phyloP scores from a whole-genome alignment of 495 filamentous ascomycete species.

The Penicillium antarcticum region DNA sequence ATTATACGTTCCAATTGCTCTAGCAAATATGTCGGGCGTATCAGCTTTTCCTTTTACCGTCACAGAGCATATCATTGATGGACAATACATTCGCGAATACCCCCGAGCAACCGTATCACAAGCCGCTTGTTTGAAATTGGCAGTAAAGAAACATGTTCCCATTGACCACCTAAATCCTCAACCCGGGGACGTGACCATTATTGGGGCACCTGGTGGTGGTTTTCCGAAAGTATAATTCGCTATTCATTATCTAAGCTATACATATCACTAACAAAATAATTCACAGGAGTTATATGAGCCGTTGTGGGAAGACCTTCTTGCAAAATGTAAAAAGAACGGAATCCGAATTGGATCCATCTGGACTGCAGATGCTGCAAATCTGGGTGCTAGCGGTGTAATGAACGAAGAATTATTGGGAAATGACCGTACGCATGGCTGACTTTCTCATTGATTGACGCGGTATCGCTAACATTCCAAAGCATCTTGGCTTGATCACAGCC shows the following conservation, averaged over 20 bases:
- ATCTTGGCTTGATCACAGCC: slow-evolving; percentile 69
- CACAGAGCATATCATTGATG: slow-evolving; percentile 49
- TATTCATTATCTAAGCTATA: background rate
- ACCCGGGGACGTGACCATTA: slow-evolving; percentile 63
- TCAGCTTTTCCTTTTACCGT: slow-evolving; percentile 11
- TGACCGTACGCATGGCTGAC: slow-evolving; percentile 46
- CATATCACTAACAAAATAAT: background rate
- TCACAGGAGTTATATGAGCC: slow-evolving; percentile 72
- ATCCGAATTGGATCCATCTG: slow-evolving; percentile 65
- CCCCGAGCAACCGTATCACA: slow-evolving; percentile 48
- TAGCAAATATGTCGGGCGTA: background rate
- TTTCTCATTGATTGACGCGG: background rate
- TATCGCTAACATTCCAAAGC: slow-evolving; percentile 32
- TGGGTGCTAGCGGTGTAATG: slow-evolving; percentile 63
- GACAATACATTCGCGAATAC: slow-evolving; percentile 63
- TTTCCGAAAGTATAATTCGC: slow-evolving; percentile 13
- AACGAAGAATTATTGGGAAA: slow-evolving; percentile 65
- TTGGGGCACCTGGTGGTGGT: slow-evolving; percentile 64
- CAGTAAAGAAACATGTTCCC: slow-evolving; percentile 69
- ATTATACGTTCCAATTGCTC: background rate
- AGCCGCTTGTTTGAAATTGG: slow-evolving; percentile 43
- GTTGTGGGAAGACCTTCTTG: slow-evolving; percentile 64
- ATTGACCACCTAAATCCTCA: slow-evolving; percentile 49
- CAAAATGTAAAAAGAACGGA: slow-evolving; percentile 30
- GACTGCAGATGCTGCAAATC: slow-evolving; percentile 68